phyloP scores from a whole-genome alignment of 345 rosid genomes.

The Carallia pectinifolia region DNA sequence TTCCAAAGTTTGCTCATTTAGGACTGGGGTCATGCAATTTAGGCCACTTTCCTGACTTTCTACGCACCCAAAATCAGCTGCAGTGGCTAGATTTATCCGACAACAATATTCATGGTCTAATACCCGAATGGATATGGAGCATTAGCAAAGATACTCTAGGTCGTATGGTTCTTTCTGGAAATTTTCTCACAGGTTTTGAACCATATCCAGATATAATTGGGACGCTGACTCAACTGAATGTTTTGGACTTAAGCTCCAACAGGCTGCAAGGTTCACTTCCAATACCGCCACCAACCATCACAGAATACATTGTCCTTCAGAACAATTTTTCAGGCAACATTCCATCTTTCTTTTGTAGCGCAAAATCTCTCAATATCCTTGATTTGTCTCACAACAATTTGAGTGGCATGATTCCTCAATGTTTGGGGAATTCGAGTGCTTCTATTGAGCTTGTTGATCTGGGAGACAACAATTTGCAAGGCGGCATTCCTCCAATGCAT shows the following conservation, averaged over 20 bases:
- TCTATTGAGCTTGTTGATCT: conserved; percentile 4
- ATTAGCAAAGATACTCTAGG: not conserved
- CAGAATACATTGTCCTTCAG: not conserved
- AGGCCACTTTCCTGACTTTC: conserved; percentile 23
- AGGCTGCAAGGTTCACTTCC: conserved; percentile 15
- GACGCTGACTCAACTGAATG: not conserved
- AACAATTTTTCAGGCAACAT: conserved; percentile 11
- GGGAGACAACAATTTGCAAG: conserved; percentile 23
- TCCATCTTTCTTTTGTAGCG: conserved; percentile 10
- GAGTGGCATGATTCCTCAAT: conserved; percentile 24
- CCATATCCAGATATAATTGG: not conserved
- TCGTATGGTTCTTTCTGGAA: conserved; percentile 4
- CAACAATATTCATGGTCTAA: conserved; percentile 21
- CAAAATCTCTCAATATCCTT: not conserved
- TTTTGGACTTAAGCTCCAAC: conserved; percentile 4
- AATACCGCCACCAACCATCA: not conserved
- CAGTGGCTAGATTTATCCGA: conserved; percentile 8
- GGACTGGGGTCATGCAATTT: conserved; percentile 21
- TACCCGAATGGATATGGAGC: conserved; percentile 23
- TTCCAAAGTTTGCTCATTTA: not conserved
- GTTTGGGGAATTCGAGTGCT: conserved; percentile 10
- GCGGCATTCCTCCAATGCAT: conserved; percentile 3
- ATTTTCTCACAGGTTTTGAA: conserved; percentile 13
- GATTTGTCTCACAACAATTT: conserved; percentile 32
- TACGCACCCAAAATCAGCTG: conserved; percentile 8